A percentile compares a stretch with the other conserved stretches of the same genome.
Evolutionary conservation across 495 filamentous ascomycete species (phyloP).

Genomic region (Evansstolkia leycettana): DNA sequence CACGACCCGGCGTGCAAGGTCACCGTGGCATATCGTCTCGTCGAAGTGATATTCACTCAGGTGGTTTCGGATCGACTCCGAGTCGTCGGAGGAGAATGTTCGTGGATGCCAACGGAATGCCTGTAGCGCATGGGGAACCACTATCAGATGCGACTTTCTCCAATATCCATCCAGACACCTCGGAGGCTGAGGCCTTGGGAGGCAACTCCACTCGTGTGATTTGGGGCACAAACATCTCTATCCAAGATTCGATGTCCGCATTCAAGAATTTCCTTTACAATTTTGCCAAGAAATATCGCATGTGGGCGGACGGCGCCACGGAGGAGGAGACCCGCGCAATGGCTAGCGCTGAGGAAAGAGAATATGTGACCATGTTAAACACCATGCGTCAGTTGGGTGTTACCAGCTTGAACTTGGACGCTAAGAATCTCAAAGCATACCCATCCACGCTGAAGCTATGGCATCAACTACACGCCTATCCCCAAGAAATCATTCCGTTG

Average conservation of each 20-base stretch:
- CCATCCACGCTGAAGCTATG: conserved; percentile 86
- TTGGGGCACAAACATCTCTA: conserved; percentile 95
- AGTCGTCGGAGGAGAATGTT: conserved; percentile 58
- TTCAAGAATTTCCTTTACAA: conserved; percentile 88
- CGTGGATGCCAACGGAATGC: conserved; percentile 69
- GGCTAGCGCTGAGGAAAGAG: conserved; percentile 49
- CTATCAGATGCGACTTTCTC: conserved; percentile 79
- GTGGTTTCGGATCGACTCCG: conserved; percentile 54
- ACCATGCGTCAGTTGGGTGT: conserved; percentile 81
- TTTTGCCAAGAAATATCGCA: conserved; percentile 83
- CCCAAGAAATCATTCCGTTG: conserved; percentile 87
- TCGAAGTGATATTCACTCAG: conserved; percentile 75
- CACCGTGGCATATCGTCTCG: conserved; percentile 35
- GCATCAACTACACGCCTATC: conserved; percentile 87
- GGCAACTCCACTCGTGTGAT: conserved; percentile 71
- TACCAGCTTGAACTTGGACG: conserved; percentile 75
- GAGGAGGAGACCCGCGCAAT: conserved; percentile 57
- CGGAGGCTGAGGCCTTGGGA: conserved; percentile 79
- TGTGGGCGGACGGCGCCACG: conserved; percentile 75
- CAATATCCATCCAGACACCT: conserved; percentile 76
- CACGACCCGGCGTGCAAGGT: conserved; percentile 37
- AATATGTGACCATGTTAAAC: conserved; percentile 77
- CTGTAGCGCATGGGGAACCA: conserved; percentile 40
- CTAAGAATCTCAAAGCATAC: conserved; percentile 82
- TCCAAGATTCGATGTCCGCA: conserved; percentile 70